Percentiles rank a stretch among this genome's conserved stretches.
These are phyloP conservation scores for Coriolopsis trogii DNA, from an alignment of 1,284 basidiomycete genomes.

Conservation along the genomic window DNA sequence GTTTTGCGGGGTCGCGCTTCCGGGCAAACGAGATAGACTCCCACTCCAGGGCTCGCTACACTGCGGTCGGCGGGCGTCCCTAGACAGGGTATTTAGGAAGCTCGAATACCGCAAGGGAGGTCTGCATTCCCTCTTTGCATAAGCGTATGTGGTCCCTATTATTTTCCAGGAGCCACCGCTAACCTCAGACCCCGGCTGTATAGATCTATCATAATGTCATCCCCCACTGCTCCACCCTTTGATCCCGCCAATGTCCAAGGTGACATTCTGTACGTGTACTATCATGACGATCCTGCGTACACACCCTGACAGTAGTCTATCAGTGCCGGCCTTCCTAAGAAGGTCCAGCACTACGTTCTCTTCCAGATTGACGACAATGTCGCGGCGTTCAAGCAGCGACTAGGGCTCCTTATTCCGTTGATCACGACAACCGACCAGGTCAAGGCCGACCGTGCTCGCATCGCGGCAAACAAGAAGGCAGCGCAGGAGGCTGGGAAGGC, in stretches of 20 bases:
- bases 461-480: constrained; percentile 24
- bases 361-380: constrained; percentile 41
- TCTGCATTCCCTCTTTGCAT: not conserved
- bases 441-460: constrained; percentile 15
- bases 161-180: too few species aligned
- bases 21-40: too few species aligned
- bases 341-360: constrained; percentile 43
- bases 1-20: too few species aligned
- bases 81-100: too few species aligned
- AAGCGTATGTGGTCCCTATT: not conserved
- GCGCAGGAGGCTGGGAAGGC: constrained; percentile 14
- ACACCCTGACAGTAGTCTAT: not conserved
- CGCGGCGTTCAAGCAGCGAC: constrained; percentile 27
- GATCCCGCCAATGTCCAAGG: constrained; percentile 50
- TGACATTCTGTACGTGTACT: constrained; percentile 45
- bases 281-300: not conserved
- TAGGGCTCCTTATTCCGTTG: constrained; percentile 34
- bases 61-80: too few species aligned
- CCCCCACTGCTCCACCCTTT: constrained; percentile 15
- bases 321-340: constrained; percentile 48
- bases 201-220: constrained; percentile 8
- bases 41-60: too few species aligned
- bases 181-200: not conserved
- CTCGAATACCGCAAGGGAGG: not conserved
- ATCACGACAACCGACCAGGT: constrained; percentile 36